Conservation (phyloP, 2,329 filamentous ascomycete genomes). For the Colletotrichum magnum region DNA sequence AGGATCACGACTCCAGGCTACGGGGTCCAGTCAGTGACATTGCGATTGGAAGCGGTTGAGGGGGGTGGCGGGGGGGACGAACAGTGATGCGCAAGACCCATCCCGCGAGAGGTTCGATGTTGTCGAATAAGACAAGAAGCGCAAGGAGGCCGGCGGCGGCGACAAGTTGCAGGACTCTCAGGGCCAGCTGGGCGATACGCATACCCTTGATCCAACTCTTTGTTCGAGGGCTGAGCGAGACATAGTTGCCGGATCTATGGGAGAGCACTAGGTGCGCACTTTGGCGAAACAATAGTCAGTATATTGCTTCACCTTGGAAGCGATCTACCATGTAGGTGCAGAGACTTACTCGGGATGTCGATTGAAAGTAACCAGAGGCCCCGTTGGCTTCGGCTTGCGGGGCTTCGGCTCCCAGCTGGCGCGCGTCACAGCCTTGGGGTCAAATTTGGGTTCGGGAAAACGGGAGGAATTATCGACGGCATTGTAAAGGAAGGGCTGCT, state of each 20-base stretch:
- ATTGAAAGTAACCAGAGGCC: constrained; percentile 86
- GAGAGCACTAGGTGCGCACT: constrained; percentile 75
- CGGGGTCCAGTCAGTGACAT: constrained; percentile 40
- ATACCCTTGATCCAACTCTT: constrained; percentile 80
- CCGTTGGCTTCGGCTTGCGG: constrained; percentile 75
- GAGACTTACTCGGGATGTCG: constrained; percentile 83
- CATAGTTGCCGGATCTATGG: constrained; percentile 72
- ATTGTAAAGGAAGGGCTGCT: constrained; percentile 81
- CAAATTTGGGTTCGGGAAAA: constrained; percentile 74
- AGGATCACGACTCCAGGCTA: constrained; percentile 83
- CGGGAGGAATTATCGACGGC: constrained; percentile 65
- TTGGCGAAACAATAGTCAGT: constrained; percentile 12
- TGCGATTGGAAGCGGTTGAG: not conserved
- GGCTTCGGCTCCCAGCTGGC: constrained; percentile 79
- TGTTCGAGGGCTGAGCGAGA: constrained; percentile 77
- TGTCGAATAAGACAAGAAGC: constrained; percentile 82
- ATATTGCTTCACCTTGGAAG: not conserved
- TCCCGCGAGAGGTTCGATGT: constrained; percentile 73
- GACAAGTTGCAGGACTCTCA: constrained; percentile 77
- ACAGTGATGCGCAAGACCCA: constrained; percentile 86
- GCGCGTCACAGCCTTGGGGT: constrained; percentile 88
- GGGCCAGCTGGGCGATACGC: constrained; percentile 76
- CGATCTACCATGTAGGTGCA: not conserved
- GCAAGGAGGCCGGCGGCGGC: constrained; percentile 80
- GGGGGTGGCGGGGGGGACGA: constrained; percentile 43